A percentile compares a stretch with the other conserved stretches of the same genome.
phyloP scores from a whole-genome alignment of 2,329 filamentous ascomycete genomes.

The Xylariaceae sp. region DNA sequence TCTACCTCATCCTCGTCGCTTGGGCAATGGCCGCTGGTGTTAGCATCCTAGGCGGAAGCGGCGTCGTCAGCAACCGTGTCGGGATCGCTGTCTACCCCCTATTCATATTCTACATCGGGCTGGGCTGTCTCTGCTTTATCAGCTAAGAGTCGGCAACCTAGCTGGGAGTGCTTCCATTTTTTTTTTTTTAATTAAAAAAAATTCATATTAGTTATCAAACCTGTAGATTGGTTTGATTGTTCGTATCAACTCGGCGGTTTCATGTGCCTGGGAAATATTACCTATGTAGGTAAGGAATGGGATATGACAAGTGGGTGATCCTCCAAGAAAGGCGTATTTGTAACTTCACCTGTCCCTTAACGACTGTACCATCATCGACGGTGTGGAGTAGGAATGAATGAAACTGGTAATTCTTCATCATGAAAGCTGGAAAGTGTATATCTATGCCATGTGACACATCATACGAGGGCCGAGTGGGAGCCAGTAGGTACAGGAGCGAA shows the following conservation, averaged over 20 bases:
- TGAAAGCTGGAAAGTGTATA: too few relatives aligned
- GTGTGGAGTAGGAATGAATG: neutral
- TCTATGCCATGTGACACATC: too few relatives aligned
- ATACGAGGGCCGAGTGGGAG: too few relatives aligned
- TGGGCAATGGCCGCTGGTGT: conserved; percentile 96
- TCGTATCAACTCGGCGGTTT: too few relatives aligned
- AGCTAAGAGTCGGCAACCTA: too few relatives aligned
- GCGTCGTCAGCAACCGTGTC: conserved; percentile 91
- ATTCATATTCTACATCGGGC: conserved; percentile 88
- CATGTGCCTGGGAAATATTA: too few relatives aligned
- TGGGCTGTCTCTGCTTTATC: conserved; percentile 96
- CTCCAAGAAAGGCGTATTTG: too few relatives aligned
- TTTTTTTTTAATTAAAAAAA: neutral
- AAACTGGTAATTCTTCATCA: neutral
- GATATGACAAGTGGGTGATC: neutral
- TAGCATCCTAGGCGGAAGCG: conserved; percentile 91
- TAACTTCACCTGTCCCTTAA: too few relatives aligned
- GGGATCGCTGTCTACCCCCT: conserved; percentile 91
- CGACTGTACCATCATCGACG: neutral
- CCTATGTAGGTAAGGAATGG: too few relatives aligned
- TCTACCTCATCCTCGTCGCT: conserved; percentile 81
- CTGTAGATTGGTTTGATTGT: too few relatives aligned
- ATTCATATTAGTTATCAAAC: too few relatives aligned
- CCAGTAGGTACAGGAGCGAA: too few relatives aligned
- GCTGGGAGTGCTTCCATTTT: conserved; percentile 2